phyloP scores from a whole-genome alignment of 495 filamentous ascomycete genomes.

The Talaromyces adpressus region DNA sequence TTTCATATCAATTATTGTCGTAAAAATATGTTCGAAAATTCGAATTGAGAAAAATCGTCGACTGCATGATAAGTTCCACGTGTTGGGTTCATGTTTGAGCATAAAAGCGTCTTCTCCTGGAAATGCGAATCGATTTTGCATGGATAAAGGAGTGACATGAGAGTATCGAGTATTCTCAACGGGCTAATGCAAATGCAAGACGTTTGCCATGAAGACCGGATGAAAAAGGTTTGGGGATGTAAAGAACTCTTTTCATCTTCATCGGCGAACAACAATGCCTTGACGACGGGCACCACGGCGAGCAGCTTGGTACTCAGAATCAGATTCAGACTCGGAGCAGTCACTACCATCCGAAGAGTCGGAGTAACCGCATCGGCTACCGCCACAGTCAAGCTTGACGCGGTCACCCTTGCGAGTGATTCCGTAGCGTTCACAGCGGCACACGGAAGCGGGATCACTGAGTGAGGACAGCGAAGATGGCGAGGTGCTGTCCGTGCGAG shows the following conservation, averaged over 20 bases:
- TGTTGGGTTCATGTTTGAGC: background rate
- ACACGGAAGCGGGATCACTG: conserved; percentile 61
- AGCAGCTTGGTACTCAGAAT: conserved; percentile 47
- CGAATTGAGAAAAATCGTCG: background rate
- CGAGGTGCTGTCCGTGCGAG: conserved; percentile 66
- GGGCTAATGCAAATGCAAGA: background rate
- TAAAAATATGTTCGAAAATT: conserved; percentile 4
- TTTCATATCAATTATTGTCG: background rate
- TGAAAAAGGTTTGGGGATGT: background rate
- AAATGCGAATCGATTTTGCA: background rate
- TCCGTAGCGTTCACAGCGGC: conserved; percentile 90
- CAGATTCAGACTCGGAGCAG: conserved; percentile 52
- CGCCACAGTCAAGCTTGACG: conserved; percentile 91
- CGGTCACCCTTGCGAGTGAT: conserved; percentile 88
- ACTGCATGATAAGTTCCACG: background rate
- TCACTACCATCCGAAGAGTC: conserved; percentile 46
- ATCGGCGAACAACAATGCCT: conserved; percentile 66
- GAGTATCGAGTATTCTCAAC: background rate
- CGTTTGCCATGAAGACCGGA: background rate
- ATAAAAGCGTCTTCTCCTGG: background rate
- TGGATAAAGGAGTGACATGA: background rate
- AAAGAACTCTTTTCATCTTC: conserved; percentile 5
- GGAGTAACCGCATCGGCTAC: conserved; percentile 74
- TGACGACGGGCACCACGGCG: conserved; percentile 56
- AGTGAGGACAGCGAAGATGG: conserved; percentile 67